These are phyloP conservation scores for Chaetomium tenue DNA, from an alignment of 495 filamentous ascomycete species.

Conservation along the genomic window DNA sequence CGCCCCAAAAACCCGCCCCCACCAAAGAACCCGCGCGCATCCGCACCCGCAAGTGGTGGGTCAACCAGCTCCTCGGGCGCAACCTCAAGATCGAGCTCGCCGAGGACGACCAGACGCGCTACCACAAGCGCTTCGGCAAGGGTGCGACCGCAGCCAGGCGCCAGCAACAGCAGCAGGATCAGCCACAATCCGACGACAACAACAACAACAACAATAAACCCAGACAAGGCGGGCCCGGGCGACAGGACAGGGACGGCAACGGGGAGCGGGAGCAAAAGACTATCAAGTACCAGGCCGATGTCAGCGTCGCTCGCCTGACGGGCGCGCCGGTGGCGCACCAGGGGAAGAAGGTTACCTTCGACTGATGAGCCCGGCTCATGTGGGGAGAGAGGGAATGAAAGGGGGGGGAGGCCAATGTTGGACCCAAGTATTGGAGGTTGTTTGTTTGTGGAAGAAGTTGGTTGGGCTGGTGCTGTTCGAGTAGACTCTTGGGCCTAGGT, in stretches of 20 bases:
- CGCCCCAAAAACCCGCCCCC: constrained; percentile 19
- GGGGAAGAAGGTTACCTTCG: constrained; percentile 84
- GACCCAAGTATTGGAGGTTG: too few relatives aligned
- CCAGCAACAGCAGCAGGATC: constrained; percentile 16
- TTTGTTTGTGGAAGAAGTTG: too few relatives aligned
- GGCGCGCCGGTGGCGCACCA: constrained; percentile 75
- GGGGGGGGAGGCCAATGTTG: too few relatives aligned
- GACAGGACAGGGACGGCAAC: constrained; percentile 17
- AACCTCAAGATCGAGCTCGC: constrained; percentile 86
- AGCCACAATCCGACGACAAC: not conserved
- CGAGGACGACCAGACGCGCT: constrained; percentile 79
- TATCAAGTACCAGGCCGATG: constrained; percentile 37
- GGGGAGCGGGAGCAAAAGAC: constrained; percentile 28
- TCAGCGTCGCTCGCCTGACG: constrained; percentile 54
- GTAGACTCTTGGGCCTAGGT: not conserved
- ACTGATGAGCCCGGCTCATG: constrained; percentile 40
- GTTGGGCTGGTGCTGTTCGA: too few relatives aligned
- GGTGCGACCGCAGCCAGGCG: constrained; percentile 38
- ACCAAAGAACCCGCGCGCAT: constrained; percentile 45
- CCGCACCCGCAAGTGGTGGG: constrained; percentile 70
- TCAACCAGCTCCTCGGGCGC: constrained; percentile 76
- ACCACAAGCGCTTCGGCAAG: constrained; percentile 90
- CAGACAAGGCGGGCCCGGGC: constrained; percentile 49
- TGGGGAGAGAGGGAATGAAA: not conserved
- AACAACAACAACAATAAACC: constrained; percentile 4